phyloP scores from a whole-genome alignment of 257 asterid genomes.

The Solanum peruvianum region DNA sequence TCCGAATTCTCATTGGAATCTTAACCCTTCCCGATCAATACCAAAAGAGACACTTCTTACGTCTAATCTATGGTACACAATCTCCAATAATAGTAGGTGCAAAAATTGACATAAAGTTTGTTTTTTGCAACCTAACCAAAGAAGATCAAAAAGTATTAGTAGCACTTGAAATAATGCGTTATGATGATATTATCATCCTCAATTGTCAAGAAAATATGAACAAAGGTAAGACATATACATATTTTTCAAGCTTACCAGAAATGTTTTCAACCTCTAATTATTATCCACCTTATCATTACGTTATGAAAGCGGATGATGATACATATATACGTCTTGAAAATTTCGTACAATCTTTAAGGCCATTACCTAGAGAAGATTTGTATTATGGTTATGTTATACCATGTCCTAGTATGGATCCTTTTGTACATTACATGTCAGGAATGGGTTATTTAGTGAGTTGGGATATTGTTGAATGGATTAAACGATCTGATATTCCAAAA shows the following conservation, averaged over 20 bases:
- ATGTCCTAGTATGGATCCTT: conserved; percentile 83
- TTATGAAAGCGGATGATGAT: conserved; percentile 87
- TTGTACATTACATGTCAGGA: conserved; percentile 82
- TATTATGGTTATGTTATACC: conserved; percentile 88
- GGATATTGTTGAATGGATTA: conserved; percentile 85
- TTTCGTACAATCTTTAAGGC: conserved; percentile 41
- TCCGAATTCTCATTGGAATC: conserved; percentile 61
- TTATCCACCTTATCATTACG: conserved; percentile 73
- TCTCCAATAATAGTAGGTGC: conserved; percentile 28
- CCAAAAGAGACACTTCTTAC: conserved; percentile 76
- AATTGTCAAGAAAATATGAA: conserved; percentile 81
- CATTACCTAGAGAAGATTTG: conserved; percentile 57
- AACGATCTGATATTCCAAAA: conserved; percentile 56
- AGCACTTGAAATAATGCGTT: conserved; percentile 81
- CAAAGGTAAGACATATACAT: conserved; percentile 73
- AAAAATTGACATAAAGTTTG: conserved; percentile 59
- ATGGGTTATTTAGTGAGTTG: conserved; percentile 89
- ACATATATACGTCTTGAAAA: conserved; percentile 50
- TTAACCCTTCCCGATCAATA: conserved; percentile 85
- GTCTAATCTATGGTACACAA: conserved; percentile 80
- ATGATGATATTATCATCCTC: conserved; percentile 70
- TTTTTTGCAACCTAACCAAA: conserved; percentile 85
- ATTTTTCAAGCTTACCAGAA: conserved; percentile 68
- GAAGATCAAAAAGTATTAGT: conserved; percentile 74
- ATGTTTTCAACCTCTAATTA: conserved; percentile 12